These are phyloP conservation scores for Suillus paluster DNA, from an alignment of 768 basidiomycete genomes.

Conservation along the genomic window DNA sequence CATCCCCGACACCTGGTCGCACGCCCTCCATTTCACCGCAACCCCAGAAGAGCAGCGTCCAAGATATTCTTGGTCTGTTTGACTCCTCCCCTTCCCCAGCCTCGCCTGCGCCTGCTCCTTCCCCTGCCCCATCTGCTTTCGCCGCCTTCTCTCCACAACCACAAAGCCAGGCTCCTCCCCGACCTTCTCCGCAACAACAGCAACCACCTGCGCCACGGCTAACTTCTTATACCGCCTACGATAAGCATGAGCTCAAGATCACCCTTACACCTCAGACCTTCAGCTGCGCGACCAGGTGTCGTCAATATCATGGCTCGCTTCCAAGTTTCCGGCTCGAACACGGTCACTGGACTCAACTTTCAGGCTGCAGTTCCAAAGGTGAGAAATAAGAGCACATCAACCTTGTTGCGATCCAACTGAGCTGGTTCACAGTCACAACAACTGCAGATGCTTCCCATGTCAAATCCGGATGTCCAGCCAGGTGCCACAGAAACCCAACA, in stretches of 20 bases:
- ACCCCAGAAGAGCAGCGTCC: constrained; percentile 64
- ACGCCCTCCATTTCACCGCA: constrained; percentile 46
- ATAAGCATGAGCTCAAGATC: constrained; percentile 88
- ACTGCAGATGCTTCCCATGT: constrained; percentile 98
- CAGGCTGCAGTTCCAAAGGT: constrained; percentile 98
- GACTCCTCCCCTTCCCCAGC: constrained; percentile 49
- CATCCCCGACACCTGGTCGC: constrained; percentile 34
- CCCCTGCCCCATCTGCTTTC: constrained; percentile 19
- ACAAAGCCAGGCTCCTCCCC: constrained; percentile 40
- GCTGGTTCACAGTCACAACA: constrained; percentile 80
- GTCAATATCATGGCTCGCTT: constrained; percentile 92
- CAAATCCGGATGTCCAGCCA: constrained; percentile 76
- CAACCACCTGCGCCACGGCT: constrained; percentile 52
- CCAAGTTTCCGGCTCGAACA: constrained; percentile 59
- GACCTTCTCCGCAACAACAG: constrained; percentile 39
- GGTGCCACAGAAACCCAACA: constrained; percentile 92
- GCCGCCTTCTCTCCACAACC: constrained; percentile 44
- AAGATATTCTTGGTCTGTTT: constrained; percentile 93
- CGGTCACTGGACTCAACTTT: constrained; percentile 77
- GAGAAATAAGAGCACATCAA: constrained; percentile 13
- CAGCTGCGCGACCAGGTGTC: constrained; percentile 79
- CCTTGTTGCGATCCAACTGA: constrained; percentile 3
- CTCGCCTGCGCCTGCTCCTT: constrained; percentile 22
- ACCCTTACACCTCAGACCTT: constrained; percentile 89
- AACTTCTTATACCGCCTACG: constrained; percentile 84